phyloP scores from a whole-genome alignment of 257 asterid species.

The Pogostemon cablin region DNA sequence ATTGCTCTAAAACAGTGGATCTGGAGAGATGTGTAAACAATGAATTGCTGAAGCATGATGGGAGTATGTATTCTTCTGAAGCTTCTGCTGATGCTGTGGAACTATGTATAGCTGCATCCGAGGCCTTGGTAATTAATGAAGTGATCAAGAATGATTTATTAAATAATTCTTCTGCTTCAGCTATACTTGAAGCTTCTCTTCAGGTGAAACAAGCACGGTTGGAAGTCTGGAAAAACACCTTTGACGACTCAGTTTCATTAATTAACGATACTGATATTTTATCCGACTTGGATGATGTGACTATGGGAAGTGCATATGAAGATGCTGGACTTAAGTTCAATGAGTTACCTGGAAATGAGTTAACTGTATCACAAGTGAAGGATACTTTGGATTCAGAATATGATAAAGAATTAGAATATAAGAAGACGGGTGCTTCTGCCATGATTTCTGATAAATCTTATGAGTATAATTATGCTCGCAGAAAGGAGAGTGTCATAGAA shows the following conservation, averaged over 20 bases:
- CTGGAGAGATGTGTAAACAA: conserved; percentile 36
- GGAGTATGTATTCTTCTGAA: conserved; percentile 36
- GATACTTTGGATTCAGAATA: conserved; percentile 53
- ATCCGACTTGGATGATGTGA: conserved; percentile 65
- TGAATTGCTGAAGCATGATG: conserved; percentile 41
- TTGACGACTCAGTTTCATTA: conserved; percentile 30
- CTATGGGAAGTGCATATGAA: conserved; percentile 69
- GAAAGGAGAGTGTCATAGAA: conserved; percentile 32
- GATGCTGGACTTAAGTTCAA: conserved; percentile 55
- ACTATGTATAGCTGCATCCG: conserved; percentile 81
- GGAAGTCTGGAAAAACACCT: conserved; percentile 46
- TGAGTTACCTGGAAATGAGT: conserved; percentile 36
- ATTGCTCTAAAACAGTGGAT: conserved; percentile 34
- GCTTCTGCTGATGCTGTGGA: conserved; percentile 58
- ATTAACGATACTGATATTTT: conserved; percentile 44
- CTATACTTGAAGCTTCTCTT: conserved; percentile 78
- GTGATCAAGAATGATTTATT: conserved; percentile 42
- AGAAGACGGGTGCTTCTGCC: conserved; percentile 37
- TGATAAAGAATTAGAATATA: conserved; percentile 37
- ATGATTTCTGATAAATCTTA: conserved; percentile 32
- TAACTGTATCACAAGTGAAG: conserved; percentile 59
- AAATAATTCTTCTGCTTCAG: conserved; percentile 51
- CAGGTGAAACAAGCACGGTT: conserved; percentile 76
- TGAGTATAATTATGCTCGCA: conserved; percentile 25
- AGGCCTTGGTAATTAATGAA: conserved; percentile 77